These are phyloP conservation scores for Isoetes engelmannii DNA, from an alignment of 83 land plant genomes.

Conservation along the genomic window DNA sequence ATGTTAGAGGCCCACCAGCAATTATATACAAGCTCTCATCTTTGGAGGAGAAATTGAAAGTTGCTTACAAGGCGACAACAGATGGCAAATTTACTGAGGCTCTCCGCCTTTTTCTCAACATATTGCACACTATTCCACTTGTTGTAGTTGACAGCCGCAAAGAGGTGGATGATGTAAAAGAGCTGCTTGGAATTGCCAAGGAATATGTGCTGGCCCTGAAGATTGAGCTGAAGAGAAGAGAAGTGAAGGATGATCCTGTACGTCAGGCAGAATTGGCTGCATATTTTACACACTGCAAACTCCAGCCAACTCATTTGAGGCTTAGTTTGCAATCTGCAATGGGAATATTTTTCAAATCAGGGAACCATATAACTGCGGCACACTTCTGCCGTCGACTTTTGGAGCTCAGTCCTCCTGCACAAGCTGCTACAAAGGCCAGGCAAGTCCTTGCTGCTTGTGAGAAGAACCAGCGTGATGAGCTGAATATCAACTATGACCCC, in stretches of 20 bases:
- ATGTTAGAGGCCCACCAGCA: conserved; percentile 50
- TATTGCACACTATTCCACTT: conserved; percentile 62
- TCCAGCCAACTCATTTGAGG: conserved; percentile 48
- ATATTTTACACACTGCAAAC: conserved; percentile 68
- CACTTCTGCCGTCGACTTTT: conserved; percentile 50
- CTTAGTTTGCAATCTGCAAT: conserved; percentile 60
- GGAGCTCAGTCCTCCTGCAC: conserved; percentile 46
- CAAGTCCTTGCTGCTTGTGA: conserved; percentile 60
- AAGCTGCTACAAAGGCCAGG: conserved; percentile 33
- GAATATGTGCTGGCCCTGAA: conserved; percentile 59
- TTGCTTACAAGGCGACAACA: conserved; percentile 58
- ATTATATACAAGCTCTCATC: conserved; percentile 46
- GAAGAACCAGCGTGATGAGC: conserved; percentile 47
- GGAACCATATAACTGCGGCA: conserved; percentile 54
- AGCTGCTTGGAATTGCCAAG: conserved; percentile 48
- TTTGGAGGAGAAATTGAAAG: conserved; percentile 49
- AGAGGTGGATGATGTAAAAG: conserved; percentile 77
- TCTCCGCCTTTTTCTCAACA: conserved; percentile 42
- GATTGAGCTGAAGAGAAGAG: conserved; percentile 62
- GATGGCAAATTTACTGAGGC: conserved; percentile 63
- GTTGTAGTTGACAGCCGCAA: conserved; percentile 60
- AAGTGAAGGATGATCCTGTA: conserved; percentile 43
- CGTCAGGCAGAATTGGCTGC: conserved; percentile 73
- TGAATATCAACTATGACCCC: conserved; percentile 56
- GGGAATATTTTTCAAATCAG: conserved; percentile 42